Base-by-base conservation (phyloP, 2,329 filamentous ascomycete species). In the Trichoderma cornu-damae region DNA sequence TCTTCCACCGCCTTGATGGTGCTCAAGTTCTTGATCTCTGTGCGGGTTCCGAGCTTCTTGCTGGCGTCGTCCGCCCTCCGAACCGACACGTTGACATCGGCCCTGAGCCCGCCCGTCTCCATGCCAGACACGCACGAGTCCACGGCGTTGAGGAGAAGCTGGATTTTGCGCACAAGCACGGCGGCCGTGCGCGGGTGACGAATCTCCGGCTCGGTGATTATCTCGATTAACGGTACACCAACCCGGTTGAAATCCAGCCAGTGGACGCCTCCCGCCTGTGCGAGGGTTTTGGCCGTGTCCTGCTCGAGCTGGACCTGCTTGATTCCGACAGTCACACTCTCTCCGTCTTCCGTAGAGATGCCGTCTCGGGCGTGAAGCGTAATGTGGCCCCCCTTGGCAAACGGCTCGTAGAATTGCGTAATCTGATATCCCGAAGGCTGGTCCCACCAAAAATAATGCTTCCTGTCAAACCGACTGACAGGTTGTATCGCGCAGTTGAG, bases 361-460 rank as follows among this genome's bases (percentile, higher is more conserved):
- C 91, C 92, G 68, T 96, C 93, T 58, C 90, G 80, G 3, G 82
- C 74, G 37, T 80, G 82, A 5, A 99, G 77, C 0, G 78, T 81
- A n/a, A 97, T 77, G 37, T 77, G 73, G 1, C 94, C 94, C 65
- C 90, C 79, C 60, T 79, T 83, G 1, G 85, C 85, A 63, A 87
- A 84, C 0, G 85, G 84, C 58, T 84, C 76, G 70, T 97, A 96
- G 75, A 93, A 97, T 69, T 99, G 94, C 1, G 94, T 99, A 61
- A 99, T 96, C 72, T 99, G 94, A 72, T 99, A 99, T 0, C 94
- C 94, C 0, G 90, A 83, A 0, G 94, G 94, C 72, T 99, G 94
- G 71, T 99, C 94, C 83, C 94, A 96, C 77, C 96, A 96, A 73
- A 99, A 97, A 73, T 99, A 99, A 72, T 99, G 94, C 71, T 99